phyloP scores from a whole-genome alignment of 441 rosid genomes.

The Rhodomyrtus psidioides region DNA sequence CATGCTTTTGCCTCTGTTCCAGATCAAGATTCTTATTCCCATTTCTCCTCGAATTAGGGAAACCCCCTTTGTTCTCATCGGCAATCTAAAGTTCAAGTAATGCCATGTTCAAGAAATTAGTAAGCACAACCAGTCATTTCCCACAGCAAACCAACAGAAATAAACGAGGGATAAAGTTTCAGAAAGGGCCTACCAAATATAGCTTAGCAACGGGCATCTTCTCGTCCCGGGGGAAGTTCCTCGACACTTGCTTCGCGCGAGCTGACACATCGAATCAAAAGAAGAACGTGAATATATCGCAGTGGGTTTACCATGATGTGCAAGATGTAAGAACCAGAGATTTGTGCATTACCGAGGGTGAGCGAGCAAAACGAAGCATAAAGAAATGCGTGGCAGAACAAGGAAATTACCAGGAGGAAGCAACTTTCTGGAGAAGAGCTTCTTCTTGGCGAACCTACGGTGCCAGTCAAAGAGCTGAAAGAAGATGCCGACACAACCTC shows the following conservation, averaged over 20 bases:
- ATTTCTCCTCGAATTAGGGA: slow-evolving; percentile 43
- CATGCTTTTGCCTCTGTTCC: slow-evolving; percentile 44
- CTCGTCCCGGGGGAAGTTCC: slow-evolving; percentile 67
- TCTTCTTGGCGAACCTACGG: slow-evolving; percentile 67
- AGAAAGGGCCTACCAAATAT: slow-evolving; percentile 34
- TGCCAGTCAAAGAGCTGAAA: slow-evolving; percentile 90
- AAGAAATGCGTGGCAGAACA: not conserved
- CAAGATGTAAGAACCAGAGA: not conserved
- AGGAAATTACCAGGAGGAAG: slow-evolving; percentile 55
- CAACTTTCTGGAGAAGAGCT: slow-evolving; percentile 64
- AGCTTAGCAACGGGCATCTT: slow-evolving; percentile 72
- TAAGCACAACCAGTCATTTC: not conserved
- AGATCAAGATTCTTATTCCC: slow-evolving; percentile 9
- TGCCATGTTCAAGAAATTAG: not conserved
- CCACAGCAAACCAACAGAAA: not conserved
- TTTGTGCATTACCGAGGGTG: not conserved
- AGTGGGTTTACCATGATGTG: not conserved
- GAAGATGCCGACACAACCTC: slow-evolving; percentile 89
- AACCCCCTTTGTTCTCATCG: slow-evolving; percentile 65
- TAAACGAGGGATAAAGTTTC: not conserved
- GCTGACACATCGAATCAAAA: slow-evolving; percentile 12
- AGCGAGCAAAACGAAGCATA: not conserved
- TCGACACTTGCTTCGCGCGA: slow-evolving; percentile 47
- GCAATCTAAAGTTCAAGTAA: slow-evolving; percentile 43
- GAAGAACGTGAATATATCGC: not conserved